These are phyloP conservation scores for Multifurca ochricompacta DNA, from an alignment of 768 basidiomycete genomes.

Conservation along the genomic window DNA sequence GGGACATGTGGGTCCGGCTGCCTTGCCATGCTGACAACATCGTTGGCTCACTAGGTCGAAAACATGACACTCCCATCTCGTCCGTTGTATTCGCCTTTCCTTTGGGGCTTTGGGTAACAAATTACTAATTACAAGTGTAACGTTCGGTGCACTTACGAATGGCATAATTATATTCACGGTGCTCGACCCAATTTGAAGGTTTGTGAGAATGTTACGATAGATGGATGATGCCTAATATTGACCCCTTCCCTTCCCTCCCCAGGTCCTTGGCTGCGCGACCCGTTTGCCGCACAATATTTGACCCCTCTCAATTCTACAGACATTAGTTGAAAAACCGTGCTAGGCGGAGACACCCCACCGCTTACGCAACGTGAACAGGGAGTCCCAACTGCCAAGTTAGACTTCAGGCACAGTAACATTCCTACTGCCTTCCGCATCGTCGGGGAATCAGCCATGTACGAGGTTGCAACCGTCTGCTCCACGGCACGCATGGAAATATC, in stretches of 20 bases:
- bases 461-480: slow-evolving; percentile 5
- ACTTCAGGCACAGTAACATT: slow-evolving; percentile 10
- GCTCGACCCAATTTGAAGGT: slow-evolving; percentile 11
- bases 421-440: slow-evolving; percentile 1
- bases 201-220: not conserved
- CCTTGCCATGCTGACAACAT: not conserved
- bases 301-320: not conserved
- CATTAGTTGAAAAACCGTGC: not conserved
- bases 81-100: not conserved
- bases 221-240: not conserved
- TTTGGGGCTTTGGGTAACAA: not conserved
- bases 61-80: not conserved
- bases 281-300: slow-evolving; percentile 2
- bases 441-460: not conserved
- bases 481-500: slow-evolving; percentile 13
- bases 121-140: not conserved
- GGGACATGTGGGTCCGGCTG: slow-evolving; percentile 1
- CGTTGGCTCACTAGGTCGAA: not conserved
- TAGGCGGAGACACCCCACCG: slow-evolving; percentile 4
- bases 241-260: not conserved
- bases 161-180: slow-evolving; percentile 2
- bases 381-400: slow-evolving; percentile 10
- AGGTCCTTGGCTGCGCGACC: slow-evolving; percentile 17
- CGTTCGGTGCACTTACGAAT: not conserved
- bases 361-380: slow-evolving; percentile 4